Base-by-base conservation (phyloP, 805 yeast species). In the Cyberlindnera mrakii region DNA sequence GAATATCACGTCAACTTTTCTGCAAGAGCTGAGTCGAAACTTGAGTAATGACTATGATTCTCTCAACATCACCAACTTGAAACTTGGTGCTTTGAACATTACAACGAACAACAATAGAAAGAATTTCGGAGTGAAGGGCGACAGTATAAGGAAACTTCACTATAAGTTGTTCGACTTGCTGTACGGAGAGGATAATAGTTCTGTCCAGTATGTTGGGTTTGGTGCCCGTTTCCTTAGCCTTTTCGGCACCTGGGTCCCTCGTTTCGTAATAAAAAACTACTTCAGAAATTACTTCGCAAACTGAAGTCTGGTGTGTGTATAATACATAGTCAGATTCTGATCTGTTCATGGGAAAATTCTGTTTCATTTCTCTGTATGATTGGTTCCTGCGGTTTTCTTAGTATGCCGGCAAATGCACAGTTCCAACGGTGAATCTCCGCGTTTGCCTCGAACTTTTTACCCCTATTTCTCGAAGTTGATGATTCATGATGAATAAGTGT, bases 1-100 rank as follows among this genome's bases (percentile, higher is more conserved):
- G 48, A 67, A 77, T 23, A 55, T 80, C 30, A 71, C 74, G n/a
- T 71, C 72, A 29, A 68, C 68, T 31, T 66, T 77, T 2, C 46
- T 81, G 31, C 48, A 62, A 5, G 44, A 66, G 0, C 46, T 75
- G 16, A 60, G 72, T 6, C 47, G 60, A 15, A 59, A 68, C 30
- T 51, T 75, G 39, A 58, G 68, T 15, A 63, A 47, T 32, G 62
- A 58, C n/a, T 66, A 72, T n/a, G 68, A 67, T 36, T 56, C 57
- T 3, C 50, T 74, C 11, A 69, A 74, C 15, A 60, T 75, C 36
- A 60, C 70, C 5, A 72, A 72, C 45, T 45, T 74, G 37, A 63
- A 66, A 31, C 53, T 74, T n/a, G 80, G 80, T 6, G 66, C 77
- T 3, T 65, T 74, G 36, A 70, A 66, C 45, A 59, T 71, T 17